phyloP scores from a whole-genome alignment of 768 basidiomycete species.

The Phlebiopsis flavidoalba region DNA sequence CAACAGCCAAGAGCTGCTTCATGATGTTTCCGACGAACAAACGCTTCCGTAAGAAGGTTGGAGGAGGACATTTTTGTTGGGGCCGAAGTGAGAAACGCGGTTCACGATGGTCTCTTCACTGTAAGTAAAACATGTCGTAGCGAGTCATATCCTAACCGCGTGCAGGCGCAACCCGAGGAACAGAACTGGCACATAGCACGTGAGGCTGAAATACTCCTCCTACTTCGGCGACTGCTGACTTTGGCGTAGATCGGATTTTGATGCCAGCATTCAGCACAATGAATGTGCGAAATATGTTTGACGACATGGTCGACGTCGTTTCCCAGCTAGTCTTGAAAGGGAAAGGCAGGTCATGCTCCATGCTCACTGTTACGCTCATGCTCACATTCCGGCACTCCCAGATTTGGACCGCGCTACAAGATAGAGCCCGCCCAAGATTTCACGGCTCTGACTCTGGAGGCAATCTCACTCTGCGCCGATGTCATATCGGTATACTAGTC shows the following conservation, averaged over 20 bases:
- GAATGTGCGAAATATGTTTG: slow-evolving; percentile 40
- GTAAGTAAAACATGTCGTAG: slow-evolving; percentile 14
- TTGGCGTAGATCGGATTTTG: slow-evolving; percentile 29
- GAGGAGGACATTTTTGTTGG: slow-evolving; percentile 26
- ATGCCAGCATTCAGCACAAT: slow-evolving; percentile 39
- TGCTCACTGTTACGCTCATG: neutral
- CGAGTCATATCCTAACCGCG: neutral
- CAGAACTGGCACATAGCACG: slow-evolving; percentile 43
- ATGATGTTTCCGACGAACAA: slow-evolving; percentile 41
- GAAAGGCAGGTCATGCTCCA: slow-evolving; percentile 25
- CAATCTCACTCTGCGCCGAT: slow-evolving; percentile 40
- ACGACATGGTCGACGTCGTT: slow-evolving; percentile 41
- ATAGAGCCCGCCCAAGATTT: slow-evolving; percentile 43
- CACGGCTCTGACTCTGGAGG: slow-evolving; percentile 42
- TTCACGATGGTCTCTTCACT: slow-evolving; percentile 40
- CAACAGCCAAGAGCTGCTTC: slow-evolving; percentile 31
- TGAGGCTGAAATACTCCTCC: slow-evolving; percentile 16
- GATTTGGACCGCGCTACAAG: slow-evolving; percentile 34
- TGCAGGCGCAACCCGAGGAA: slow-evolving; percentile 32
- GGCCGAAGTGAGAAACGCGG: slow-evolving; percentile 30
- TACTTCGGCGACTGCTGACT: neutral
- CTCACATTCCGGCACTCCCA: neutral
- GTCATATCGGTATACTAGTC: slow-evolving; percentile 28
- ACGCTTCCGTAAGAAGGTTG: slow-evolving; percentile 35
- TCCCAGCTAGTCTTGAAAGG: slow-evolving; percentile 39